Base-by-base conservation (phyloP, 768 basidiomycete species). In the Boletus rubroflammeus region DNA sequence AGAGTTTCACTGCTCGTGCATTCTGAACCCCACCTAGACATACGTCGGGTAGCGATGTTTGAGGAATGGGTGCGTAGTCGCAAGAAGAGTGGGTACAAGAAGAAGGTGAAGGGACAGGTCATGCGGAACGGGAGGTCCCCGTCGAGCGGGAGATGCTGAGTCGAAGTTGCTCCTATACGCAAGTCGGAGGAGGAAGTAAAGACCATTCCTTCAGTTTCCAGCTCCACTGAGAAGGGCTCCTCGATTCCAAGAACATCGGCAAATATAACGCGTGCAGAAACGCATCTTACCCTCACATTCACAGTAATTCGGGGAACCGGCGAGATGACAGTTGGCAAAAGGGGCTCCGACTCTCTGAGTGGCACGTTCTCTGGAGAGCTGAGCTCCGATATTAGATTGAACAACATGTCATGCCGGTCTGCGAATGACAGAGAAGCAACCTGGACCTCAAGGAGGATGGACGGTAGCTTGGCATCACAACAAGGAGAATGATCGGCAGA, bases 391-490 rank as follows among this genome's bases (percentile, higher is more conserved):
- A 65, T 39, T 10, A 83, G 62, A 35, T 70, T 65, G 39, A 79
- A 71, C 23, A 89, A 50, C 50, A 78, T 73, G 47, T 84, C 81
- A 40, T 84, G 67, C 19, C 74, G 78, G 51, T 85, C 85, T 6
- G 78, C 76, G 25, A 85, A 51, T 29, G 81, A 73, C 5, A 87
- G 54, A 17, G 71, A 71, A 13, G 75, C 75, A 13, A 84, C 53
- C 26, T 67, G 74, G 39, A 76, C 56, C 35, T 74, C 76, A 21
- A 83, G 61, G 26, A 78, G 78, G 19, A 88, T 44, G 13, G 84
- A 72, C 11, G 87, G 76, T 10, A 78, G 74, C 62, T 84, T 84
- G 9, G 83, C 78, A 61, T 86, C 85, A 23, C 80, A 81, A 21
- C 7, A 51, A 44, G 44, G 41, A 47, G 34, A 41, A 41, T 40